phyloP scores from a whole-genome alignment of 352 stramenopile species.

The Phytopythium vexans region DNA sequence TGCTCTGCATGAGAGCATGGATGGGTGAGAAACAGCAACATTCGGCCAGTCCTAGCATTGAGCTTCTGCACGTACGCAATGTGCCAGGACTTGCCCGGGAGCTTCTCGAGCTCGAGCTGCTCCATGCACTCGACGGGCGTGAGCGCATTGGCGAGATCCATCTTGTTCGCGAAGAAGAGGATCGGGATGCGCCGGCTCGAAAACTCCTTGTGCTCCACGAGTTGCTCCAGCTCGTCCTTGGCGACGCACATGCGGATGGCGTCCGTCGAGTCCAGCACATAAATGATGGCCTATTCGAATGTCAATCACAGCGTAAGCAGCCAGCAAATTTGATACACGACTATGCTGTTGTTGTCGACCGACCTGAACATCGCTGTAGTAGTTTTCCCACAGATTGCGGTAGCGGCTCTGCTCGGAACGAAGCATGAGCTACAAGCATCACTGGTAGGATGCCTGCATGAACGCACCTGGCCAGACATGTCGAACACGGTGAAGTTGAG shows the following conservation, averaged over 20 bases:
- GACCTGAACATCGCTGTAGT: conserved; percentile 76
- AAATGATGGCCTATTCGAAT: conserved; percentile 77
- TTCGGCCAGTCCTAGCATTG: background rate
- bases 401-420: conserved; percentile 57
- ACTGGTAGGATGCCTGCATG: background rate
- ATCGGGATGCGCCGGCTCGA: conserved; percentile 49
- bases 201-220: conserved; percentile 81
- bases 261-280: conserved; percentile 88
- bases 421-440: background rate
- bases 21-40: background rate
- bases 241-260: conserved; percentile 81
- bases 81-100: conserved; percentile 80
- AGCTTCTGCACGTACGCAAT: conserved; percentile 55
- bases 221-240: conserved; percentile 85
- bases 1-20: conserved; percentile 28
- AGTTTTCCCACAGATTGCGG: conserved; percentile 82
- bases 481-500: conserved; percentile 92
- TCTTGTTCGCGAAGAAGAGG: conserved; percentile 89
- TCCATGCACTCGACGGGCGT: conserved; percentile 82
- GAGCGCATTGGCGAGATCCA: conserved; percentile 69
- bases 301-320: background rate
- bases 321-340: too few species aligned
- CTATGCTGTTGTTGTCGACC: background rate
- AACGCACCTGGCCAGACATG: conserved; percentile 73
- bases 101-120: conserved; percentile 71